Conservation (phyloP, 495 filamentous ascomycete species). For the Xylaria sp. region DNA sequence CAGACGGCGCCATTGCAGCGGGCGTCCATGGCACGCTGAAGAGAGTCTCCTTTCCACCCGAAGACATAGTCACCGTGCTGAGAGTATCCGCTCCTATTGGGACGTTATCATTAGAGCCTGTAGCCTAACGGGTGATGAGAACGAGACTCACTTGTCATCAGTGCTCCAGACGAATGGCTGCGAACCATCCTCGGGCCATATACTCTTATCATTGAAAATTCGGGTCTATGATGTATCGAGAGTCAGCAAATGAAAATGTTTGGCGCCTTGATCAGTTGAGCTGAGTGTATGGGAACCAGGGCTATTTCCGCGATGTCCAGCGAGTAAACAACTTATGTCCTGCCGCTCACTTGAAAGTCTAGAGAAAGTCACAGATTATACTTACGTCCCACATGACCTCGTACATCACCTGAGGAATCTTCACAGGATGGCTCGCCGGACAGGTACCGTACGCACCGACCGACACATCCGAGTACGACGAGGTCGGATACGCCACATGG, state of each 20-base stretch:
- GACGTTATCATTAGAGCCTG: slow-evolving; percentile 19
- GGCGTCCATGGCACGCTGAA: slow-evolving; percentile 50
- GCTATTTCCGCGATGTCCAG: background rate
- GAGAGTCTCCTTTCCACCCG: slow-evolving; percentile 48
- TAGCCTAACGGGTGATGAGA: background rate
- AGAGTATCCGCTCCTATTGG: slow-evolving; percentile 43
- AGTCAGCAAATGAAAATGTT: background rate
- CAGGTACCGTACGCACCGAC: slow-evolving; percentile 60
- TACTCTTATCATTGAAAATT: slow-evolving; percentile 42
- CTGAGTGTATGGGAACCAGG: background rate
- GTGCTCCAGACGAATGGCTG: slow-evolving; percentile 45
- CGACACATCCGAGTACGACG: background rate
- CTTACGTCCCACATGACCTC: slow-evolving; percentile 48
- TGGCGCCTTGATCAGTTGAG: background rate
- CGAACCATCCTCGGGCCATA: slow-evolving; percentile 47
- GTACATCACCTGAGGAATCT: slow-evolving; percentile 43
- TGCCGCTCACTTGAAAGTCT: background rate
- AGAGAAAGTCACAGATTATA: slow-evolving; percentile 13
- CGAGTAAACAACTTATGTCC: background rate
- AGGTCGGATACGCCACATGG: slow-evolving; percentile 54
- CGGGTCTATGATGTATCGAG: slow-evolving; percentile 35
- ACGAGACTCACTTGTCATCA: slow-evolving; percentile 39
- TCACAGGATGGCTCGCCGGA: slow-evolving; percentile 63
- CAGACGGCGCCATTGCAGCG: slow-evolving; percentile 46
- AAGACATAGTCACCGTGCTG: slow-evolving; percentile 53